Evolutionary conservation across 2,329 filamentous ascomycete genomes (phyloP), one percentile per base, ranked within the genome.

Genomic region (Cladosporium oxysporum): DNA sequence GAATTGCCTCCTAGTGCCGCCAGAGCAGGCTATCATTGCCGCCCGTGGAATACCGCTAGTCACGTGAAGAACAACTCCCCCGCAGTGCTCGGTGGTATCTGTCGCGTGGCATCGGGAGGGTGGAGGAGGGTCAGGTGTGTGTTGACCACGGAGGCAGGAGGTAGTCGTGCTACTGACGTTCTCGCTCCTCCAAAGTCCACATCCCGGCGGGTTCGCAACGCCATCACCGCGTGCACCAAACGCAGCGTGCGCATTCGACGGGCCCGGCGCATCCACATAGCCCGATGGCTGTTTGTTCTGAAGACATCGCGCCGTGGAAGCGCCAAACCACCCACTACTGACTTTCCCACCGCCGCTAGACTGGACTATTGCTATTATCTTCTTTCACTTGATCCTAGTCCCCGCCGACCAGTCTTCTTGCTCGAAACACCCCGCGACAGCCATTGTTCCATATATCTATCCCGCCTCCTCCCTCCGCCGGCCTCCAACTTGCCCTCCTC

Each of bases 181-280:
- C 21, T 21, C 7, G 28, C 55, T 28, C 33, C 21, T 23, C 31
- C 5, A 6, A 8, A 11, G 57, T 21, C 61, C 61, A 63, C 61
- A 55, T 63, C 61, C 61, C 60, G 60, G 14, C 29, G 14, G n/a
- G 31, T 31, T 31, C 37, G 31, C 60, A 62, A 16, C 49, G 44
- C 59, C 49, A 62, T 53, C 59, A 52, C 59, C 49, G 26, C 61
- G 49, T 63, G 50, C 33, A 57, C 35, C 61, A 47, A 23, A 31
- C 33, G 50, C 23, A 47, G 31, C 50, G n/a, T 16, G 50, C 50
- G 55, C 61, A 53, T 55, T 33, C 35, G 37, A 55, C 61, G 26
- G 61, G 61, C 50, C 49, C 49, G 61, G 57, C 57, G 14, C 57
- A 59, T 47, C 61, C 61, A 63, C 61, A 63, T 63, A 31, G 61